Evolutionary conservation across 345 rosid species (phyloP), one percentile per base, ranked within the genome.

Genomic region (Salix suchowensis): DNA sequence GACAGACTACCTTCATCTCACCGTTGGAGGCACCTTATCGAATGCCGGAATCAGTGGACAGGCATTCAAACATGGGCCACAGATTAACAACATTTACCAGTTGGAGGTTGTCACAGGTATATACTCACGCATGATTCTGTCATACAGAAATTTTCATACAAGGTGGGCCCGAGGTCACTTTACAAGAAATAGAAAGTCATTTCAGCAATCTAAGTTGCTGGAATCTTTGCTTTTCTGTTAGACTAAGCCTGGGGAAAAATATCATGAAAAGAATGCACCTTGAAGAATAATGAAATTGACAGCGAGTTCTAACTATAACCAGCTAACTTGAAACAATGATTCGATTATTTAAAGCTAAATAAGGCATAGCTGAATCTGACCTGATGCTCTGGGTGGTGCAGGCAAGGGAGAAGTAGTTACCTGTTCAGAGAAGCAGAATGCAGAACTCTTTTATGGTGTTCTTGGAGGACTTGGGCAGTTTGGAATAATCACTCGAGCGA

Each of bases 401-500:
- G 99, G 99, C 71, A 96, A 86, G 74, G 99, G 98, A 82, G 92
- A 92, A 58, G 89, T 90, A 2, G 42, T 93, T 61, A 88, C 89
- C 77, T 96, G 97, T 88, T 92, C 97, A 30, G 87, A 89, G 80
- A 83, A 87, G 84, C 84, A 76, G 81, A 93, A 96, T 70, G 78
- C 91, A 58, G 97, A 94, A 72, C 97, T 96, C 68, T 96, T 93
- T 76, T 79, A 92, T 77, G 87, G 93, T 75, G 93, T 88, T 72
- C 93, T 96, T 82, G 98, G 99, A 9, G 99, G 98, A 75, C 95
- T 96, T 64, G 99, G 99, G 70, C 99, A 96, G 84, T 93, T 92
- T 73, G 99, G 99, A 46, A 83, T 96, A 81, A 92, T 96, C 81
- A 94, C 98, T 30, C 84, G 91, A 65, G 98, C 99, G 12, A 76